Percentiles rank a stretch among this genome's conserved stretches.
These are phyloP conservation scores for Mycena sanguinolenta DNA, from an alignment of 768 basidiomycete species.

Conservation along the genomic window DNA sequence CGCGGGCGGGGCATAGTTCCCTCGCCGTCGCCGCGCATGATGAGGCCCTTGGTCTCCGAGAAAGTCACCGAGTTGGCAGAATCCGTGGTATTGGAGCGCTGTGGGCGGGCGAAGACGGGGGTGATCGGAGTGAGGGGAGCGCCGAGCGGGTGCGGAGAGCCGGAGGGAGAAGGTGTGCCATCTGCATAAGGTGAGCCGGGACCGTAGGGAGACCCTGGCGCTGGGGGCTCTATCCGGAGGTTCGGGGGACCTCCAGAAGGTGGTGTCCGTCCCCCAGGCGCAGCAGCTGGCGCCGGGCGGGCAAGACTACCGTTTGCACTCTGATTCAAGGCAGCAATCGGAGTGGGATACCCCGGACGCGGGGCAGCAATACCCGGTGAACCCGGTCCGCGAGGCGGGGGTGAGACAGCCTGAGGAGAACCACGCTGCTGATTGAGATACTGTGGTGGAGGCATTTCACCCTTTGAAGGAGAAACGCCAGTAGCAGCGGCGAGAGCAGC, in stretches of 20 bases:
- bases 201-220: slow-evolving; percentile 47
- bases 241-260: slow-evolving; percentile 31
- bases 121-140: slow-evolving; percentile 85
- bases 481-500: slow-evolving; percentile 55
- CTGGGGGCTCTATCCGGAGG: slow-evolving; percentile 36
- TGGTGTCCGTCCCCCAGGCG: slow-evolving; percentile 49
- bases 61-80: slow-evolving; percentile 43
- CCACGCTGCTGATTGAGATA: slow-evolving; percentile 22
- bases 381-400: slow-evolving; percentile 42
- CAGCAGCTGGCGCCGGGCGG: slow-evolving; percentile 58
- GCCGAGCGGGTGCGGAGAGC: slow-evolving; percentile 78
- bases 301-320: slow-evolving; percentile 49
- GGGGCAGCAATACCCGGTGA: slow-evolving; percentile 71
- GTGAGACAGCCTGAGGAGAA: slow-evolving; percentile 17
- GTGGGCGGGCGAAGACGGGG: slow-evolving; percentile 81
- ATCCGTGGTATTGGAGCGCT: slow-evolving; percentile 47
- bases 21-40: slow-evolving; percentile 78
- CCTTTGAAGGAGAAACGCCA: slow-evolving; percentile 32
- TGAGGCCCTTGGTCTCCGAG: slow-evolving; percentile 55
- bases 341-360: slow-evolving; percentile 80
- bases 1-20: slow-evolving; percentile 72
- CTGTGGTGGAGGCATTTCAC: slow-evolving; percentile 34
- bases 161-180: slow-evolving; percentile 53
- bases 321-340: slow-evolving; percentile 71
- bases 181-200: slow-evolving; percentile 47